Evolutionary conservation across 306 rosid genomes (phyloP), one percentile per base, ranked within the genome.

Genomic region (Senna tora): DNA sequence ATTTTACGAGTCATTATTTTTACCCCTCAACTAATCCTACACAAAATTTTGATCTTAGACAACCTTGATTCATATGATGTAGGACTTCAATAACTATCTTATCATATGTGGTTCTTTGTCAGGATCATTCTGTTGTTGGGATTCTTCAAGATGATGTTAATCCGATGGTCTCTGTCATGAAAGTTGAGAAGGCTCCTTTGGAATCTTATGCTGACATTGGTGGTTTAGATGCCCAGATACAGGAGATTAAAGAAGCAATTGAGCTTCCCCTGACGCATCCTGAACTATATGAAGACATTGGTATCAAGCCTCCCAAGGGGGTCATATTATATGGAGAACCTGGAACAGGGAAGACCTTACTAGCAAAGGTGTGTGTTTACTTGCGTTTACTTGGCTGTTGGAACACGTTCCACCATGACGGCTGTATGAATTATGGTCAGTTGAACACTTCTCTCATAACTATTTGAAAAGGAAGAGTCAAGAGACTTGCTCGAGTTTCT

Each of bases 101-200:
- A 61, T 51, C 17, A 54, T 75, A 16, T 55, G 3, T 77, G 55
- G 9, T 58, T 42, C 25, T 43, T 43, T 54, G 62, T 80, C 83
- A 93, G 98, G 98, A 91, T 62, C 96, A 91, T 54, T 91, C 99
- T 30, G 99, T 94, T 64, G 99, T 94, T 61, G 99, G 99, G 64
- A 96, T 95, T 71, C 96, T 95, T 61, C 99, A 95, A 95, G 97
- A 89, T 71, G 99, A 94, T 63, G 97, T 94, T 76, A 97, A 94
- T 81, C 99, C 99, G 8, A 94, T 94, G 99, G 95, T 83, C 42
- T 83, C 87, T 36, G 87, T 83, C 47, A 83, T 83, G 87, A 83
- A 94, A 77, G 99, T 94, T 28, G 99, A 94, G 85, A 94, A 94
- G 75, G 99, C 99, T 75, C 99, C 99, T 0, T 77, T 94, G 70